A percentile compares a stretch with the other conserved stretches of the same genome.
phyloP scores from a whole-genome alignment of 495 filamentous ascomycete species.

The Penicillium chermesinum region DNA sequence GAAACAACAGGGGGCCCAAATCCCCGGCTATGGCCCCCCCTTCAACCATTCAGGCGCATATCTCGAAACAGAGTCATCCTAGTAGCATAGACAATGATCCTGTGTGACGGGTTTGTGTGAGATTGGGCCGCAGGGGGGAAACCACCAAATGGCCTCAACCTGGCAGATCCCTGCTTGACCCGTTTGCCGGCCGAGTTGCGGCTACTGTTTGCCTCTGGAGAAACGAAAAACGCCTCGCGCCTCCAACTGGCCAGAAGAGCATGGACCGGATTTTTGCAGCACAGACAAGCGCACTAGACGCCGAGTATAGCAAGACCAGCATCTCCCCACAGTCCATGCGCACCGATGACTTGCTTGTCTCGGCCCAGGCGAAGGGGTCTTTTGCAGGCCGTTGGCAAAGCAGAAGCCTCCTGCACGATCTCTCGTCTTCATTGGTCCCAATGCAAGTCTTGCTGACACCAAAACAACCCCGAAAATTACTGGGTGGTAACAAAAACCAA shows the following conservation, averaged over 20 bases:
- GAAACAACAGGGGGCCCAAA: constrained; percentile 7
- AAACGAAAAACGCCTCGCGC: constrained; percentile 6
- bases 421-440: constrained; percentile 20
- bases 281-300: constrained; percentile 40
- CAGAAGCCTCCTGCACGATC: constrained; percentile 3
- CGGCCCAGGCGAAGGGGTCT: constrained; percentile 7
- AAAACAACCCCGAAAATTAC: constrained; percentile 5
- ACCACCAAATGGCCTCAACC: neutral
- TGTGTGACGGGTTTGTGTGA: constrained; percentile 8
- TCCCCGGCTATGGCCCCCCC: constrained; percentile 8
- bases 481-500: constrained; percentile 1
- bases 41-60: constrained; percentile 12
- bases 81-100: constrained; percentile 4
- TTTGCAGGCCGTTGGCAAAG: constrained; percentile 15
- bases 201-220: constrained; percentile 13
- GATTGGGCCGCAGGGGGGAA: constrained; percentile 1
- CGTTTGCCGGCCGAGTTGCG: constrained; percentile 18
- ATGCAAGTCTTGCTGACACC: constrained; percentile 17
- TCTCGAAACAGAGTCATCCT: constrained; percentile 13
- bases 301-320: constrained; percentile 14
- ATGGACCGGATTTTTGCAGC: constrained; percentile 9
- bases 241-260: constrained; percentile 10
- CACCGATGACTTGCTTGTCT: constrained; percentile 23
- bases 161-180: constrained; percentile 12
- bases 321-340: constrained; percentile 17